These are phyloP conservation scores for Beverwykella pulmonaria DNA, from an alignment of 495 filamentous ascomycete genomes.

Conservation along the genomic window DNA sequence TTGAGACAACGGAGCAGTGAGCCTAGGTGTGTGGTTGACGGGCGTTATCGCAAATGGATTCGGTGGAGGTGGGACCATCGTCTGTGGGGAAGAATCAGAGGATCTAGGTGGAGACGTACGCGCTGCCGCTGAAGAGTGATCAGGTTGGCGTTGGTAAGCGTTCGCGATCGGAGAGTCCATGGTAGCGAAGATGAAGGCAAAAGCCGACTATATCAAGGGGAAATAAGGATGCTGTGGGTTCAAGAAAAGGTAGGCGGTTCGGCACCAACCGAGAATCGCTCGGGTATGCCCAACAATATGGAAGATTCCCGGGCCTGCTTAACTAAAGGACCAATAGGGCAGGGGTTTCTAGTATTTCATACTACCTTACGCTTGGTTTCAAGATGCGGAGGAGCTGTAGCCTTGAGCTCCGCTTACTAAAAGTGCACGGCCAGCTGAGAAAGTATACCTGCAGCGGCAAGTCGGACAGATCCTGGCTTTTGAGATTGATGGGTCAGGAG, in stretches of 20 bases:
- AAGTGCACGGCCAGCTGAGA: constrained; percentile 28
- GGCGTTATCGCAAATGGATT: constrained; percentile 31
- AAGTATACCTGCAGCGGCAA: constrained; percentile 20
- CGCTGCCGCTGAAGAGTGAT: constrained; percentile 4
- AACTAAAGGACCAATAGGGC: constrained; percentile 13
- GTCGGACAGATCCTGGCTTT: constrained; percentile 5
- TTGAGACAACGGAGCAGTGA: constrained; percentile 28
- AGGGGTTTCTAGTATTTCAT: constrained; percentile 21
- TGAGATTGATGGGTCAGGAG: constrained; percentile 7
- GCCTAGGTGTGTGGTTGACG: constrained; percentile 26
- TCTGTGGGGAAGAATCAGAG: constrained; percentile 26
- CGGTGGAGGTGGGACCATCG: constrained; percentile 26
- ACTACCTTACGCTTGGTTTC: constrained; percentile 19
- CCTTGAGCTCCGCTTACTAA: constrained; percentile 11
- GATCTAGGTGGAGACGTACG: constrained; percentile 27
- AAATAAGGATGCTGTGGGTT: constrained; percentile 34
- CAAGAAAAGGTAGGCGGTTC: constrained; percentile 24
- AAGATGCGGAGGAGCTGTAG: constrained; percentile 11
- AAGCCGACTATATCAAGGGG: constrained; percentile 19
- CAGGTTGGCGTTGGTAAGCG: constrained; percentile 26
- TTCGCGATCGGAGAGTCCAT: constrained; percentile 29
- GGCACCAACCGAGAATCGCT: constrained; percentile 36
- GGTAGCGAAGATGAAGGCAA: not conserved
- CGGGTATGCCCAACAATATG: constrained; percentile 37
- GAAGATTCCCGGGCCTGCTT: constrained; percentile 26